Percentiles rank a stretch among this genome's conserved stretches.
These are phyloP conservation scores for Rhododendron vialii DNA, from an alignment of 148 eudicot species.

Conservation along the genomic window DNA sequence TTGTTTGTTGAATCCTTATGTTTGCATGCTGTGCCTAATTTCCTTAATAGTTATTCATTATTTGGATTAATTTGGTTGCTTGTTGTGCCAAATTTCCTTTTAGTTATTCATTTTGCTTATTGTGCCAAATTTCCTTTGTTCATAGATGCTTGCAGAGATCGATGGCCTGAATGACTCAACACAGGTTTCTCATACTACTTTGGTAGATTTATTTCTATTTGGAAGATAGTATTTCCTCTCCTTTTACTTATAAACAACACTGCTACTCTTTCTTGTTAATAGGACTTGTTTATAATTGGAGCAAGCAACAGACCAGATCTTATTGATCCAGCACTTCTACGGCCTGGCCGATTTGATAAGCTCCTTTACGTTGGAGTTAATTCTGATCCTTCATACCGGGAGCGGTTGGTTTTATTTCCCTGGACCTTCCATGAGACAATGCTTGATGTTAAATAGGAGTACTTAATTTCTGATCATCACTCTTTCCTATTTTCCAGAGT, in stretches of 20 bases:
- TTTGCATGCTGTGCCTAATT: constrained; percentile 9
- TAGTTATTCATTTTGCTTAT: constrained; percentile 3
- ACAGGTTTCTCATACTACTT: constrained; percentile 44
- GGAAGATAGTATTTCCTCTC: constrained; percentile 2
- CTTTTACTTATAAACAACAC: background rate
- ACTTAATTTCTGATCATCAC: background rate
- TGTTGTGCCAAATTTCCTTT: constrained; percentile 11
- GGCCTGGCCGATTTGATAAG: constrained; percentile 99
- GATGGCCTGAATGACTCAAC: constrained; percentile 89
- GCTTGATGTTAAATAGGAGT: background rate
- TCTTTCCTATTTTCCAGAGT: constrained; percentile 42
- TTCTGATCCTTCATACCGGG: constrained; percentile 84
- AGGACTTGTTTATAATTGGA: constrained; percentile 98
- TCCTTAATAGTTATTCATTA: background rate
- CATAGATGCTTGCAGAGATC: constrained; percentile 97
- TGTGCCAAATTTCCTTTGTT: constrained; percentile 16
- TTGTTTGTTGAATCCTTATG: background rate
- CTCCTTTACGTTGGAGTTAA: constrained; percentile 91
- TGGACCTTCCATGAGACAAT: background rate
- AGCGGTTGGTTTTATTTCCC: constrained; percentile 48
- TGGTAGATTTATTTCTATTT: background rate
- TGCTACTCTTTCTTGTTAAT: constrained; percentile 10
- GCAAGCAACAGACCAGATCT: constrained; percentile 99
- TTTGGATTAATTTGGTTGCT: background rate
- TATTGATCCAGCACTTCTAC: constrained; percentile 88